Evolutionary conservation across 1,139 yeast genomes (phyloP), one percentile per base, ranked within the genome.

Genomic region (Schwanniomyces etchellsii): DNA sequence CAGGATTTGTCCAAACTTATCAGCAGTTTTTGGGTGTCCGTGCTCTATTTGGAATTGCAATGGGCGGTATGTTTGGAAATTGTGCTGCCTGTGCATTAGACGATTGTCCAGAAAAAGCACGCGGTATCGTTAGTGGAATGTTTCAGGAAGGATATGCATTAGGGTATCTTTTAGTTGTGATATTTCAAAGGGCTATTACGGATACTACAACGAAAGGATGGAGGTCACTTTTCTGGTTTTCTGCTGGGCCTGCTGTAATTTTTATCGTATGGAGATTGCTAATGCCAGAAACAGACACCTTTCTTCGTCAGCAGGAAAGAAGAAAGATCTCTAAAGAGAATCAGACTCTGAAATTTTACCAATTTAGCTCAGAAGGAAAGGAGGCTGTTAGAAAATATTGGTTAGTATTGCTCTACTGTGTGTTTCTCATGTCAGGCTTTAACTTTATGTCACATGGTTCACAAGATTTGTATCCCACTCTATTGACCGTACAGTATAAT

Each of bases 381-480:
- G 27, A 31, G 16, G 39, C 35, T 4, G 20, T 39, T 11, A 58
- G 55, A 32, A 36, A 39, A 9, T 48, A 51, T 33, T 52, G 59
- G 57, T 44, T 52, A 28, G 39, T 50, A 28, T 36, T 44, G 36
- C 25, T 50, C 22, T 52, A 51, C 38, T 35, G 37, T 25, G 52
- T 53, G 26, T 33, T 52, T 24, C 25, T 52, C 38, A 52, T 52
- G 59, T 40, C 56, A 5, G 59, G 57, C 14, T 48, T 52, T 48
- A 47, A 51, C 56, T 81, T 79, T 54, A 66, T 71, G 69, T 74
- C 84, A 5, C 88, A 80, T 43, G 86, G 85, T 5, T 77, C 84
- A 14, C 86, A 81, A 51, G 89, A 81, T 55, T 56, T 80, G 49
- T 79, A 74, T 50, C 86, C 88, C 33, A 78, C 88, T 4, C 54